Evolutionary conservation across 1,139 yeast species (phyloP).

Genomic region (Chernovozyma aurita): DNA sequence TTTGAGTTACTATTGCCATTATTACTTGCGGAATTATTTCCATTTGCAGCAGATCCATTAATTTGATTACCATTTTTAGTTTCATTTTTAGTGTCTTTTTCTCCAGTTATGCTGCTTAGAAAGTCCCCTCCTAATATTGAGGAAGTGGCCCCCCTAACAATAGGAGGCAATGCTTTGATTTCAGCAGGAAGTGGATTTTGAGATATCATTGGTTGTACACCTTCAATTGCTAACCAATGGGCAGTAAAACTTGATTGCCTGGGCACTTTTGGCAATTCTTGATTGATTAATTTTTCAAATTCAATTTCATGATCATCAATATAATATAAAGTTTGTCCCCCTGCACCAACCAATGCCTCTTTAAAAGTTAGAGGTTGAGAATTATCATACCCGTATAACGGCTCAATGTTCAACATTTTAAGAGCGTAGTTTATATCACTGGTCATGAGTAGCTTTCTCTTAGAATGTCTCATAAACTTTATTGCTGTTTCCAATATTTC

Average conservation of each 20-base stretch:
- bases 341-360: constrained; percentile 83
- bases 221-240: constrained; percentile 98
- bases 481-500: constrained; percentile 94
- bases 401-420: constrained; percentile 83
- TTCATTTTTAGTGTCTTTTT: constrained; percentile 16
- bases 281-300: constrained; percentile 88
- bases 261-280: constrained; percentile 93
- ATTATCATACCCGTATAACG: constrained; percentile 71
- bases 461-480: constrained; percentile 93
- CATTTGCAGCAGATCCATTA: constrained; percentile 16
- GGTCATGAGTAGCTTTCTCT: constrained; percentile 76
- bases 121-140: constrained; percentile 42
- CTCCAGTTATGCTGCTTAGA: constrained; percentile 21
- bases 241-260: constrained; percentile 90
- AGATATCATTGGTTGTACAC: constrained; percentile 96
- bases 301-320: constrained; percentile 90
- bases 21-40: constrained; percentile 17
- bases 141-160: constrained; percentile 66
- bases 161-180: constrained; percentile 61
- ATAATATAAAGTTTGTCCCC: constrained; percentile 87
- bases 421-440: constrained; percentile 79
- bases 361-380: constrained; percentile 62
- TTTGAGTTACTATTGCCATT: constrained; percentile 33
- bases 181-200: constrained; percentile 89
- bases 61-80: constrained; percentile 18